A percentile compares a stretch with the other conserved stretches of the same genome.
phyloP scores from a whole-genome alignment of 2,329 filamentous ascomycete species.

The Elsinoe necatrix region DNA sequence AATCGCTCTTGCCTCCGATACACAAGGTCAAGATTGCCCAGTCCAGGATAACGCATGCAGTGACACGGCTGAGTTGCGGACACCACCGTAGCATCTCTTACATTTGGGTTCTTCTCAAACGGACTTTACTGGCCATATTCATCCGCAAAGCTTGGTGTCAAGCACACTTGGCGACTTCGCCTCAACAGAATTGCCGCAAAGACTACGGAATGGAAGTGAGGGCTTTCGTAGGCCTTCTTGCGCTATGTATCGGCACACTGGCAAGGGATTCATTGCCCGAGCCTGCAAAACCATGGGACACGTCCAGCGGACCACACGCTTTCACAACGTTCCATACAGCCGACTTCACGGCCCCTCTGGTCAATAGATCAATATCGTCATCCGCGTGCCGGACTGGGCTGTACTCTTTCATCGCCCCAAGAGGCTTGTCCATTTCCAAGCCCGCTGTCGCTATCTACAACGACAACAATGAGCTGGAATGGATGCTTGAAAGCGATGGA shows the following conservation, averaged over 20 bases:
- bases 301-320: constrained; percentile 1
- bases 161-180: too few species aligned
- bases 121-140: background rate
- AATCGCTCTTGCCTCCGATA: background rate
- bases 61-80: background rate
- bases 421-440: constrained; percentile 25
- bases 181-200: background rate
- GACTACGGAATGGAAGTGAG: too few species aligned
- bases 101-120: background rate
- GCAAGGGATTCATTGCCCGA: background rate
- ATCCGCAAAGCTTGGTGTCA: background rate
- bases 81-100: background rate
- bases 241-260: background rate
- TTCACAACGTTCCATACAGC: constrained; percentile 17
- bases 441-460: constrained; percentile 30
- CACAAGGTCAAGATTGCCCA: background rate
- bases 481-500: constrained; percentile 27
- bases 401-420: constrained; percentile 26
- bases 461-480: constrained; percentile 25
- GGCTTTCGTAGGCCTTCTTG: background rate
- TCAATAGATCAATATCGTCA: constrained; percentile 9
- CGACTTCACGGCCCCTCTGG: constrained; percentile 15
- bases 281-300: background rate
- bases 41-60: background rate
- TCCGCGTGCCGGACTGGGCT: constrained; percentile 15